Percentiles rank a stretch among this genome's conserved stretches.
These are phyloP conservation scores for Tylopilus rubrobrunneus DNA, from an alignment of 768 basidiomycete species.

Conservation along the genomic window DNA sequence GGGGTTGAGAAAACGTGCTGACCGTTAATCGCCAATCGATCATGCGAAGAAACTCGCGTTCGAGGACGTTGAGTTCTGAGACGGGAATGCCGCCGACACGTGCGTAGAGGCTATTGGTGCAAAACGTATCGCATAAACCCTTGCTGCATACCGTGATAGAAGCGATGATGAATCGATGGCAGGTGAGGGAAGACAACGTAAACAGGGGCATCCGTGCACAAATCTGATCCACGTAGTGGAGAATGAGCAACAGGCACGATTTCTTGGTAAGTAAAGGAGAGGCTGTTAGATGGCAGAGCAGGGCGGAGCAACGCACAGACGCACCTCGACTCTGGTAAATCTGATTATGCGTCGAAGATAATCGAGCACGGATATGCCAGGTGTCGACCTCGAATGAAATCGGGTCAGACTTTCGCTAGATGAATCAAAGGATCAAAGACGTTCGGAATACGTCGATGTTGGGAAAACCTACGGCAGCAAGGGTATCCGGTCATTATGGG, in stretches of 20 bases:
- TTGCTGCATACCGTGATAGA: constrained; percentile 91
- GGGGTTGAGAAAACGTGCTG: constrained; percentile 37
- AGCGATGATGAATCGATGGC: constrained; percentile 96
- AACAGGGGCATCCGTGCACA: constrained; percentile 84
- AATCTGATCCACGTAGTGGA: constrained; percentile 93
- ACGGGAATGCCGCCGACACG: constrained; percentile 94
- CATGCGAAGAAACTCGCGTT: constrained; percentile 86
- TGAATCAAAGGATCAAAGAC: constrained; percentile 19
- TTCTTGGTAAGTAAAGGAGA: constrained; percentile 41
- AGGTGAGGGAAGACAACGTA: constrained; percentile 92
- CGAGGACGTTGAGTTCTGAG: constrained; percentile 88
- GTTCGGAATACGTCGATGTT: constrained; percentile 9
- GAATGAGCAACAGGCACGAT: constrained; percentile 73
- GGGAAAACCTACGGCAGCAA: constrained; percentile 65
- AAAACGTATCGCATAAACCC: constrained; percentile 93
- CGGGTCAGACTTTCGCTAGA: constrained; percentile 84
- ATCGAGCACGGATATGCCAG: constrained; percentile 83
- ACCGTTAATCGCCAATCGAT: constrained; percentile 96
- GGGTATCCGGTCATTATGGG: constrained; percentile 94
- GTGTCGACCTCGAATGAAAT: constrained; percentile 92
- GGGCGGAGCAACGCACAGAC: constrained; percentile 18
- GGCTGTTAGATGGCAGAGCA: constrained; percentile 7
- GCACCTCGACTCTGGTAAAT: constrained; percentile 94
- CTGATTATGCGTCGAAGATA: constrained; percentile 92
- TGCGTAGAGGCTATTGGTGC: constrained; percentile 92